Conservation (phyloP, 2,329 filamentous ascomycete species). For the Fusarium haematococcum region DNA sequence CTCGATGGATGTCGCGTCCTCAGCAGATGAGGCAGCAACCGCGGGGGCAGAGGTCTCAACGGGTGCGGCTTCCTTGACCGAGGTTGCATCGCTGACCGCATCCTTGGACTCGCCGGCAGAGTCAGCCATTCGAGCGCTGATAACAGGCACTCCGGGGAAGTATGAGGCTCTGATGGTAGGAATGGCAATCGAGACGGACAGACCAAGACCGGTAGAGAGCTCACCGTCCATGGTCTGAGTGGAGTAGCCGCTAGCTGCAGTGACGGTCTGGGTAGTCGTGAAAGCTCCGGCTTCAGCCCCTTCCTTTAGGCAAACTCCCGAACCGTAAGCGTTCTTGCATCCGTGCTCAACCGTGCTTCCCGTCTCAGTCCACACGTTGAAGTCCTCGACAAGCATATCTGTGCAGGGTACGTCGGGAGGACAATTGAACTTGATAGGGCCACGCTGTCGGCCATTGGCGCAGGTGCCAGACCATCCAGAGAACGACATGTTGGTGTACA, state of each 20-base stretch:
- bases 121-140: slow-evolving; percentile 25
- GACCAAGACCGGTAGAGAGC: slow-evolving; percentile 23
- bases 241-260: slow-evolving; percentile 9
- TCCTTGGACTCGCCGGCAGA: neutral
- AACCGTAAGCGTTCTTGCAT: slow-evolving; percentile 36
- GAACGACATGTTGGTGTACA: slow-evolving; percentile 38
- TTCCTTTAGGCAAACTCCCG: slow-evolving; percentile 28
- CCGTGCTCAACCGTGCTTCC: slow-evolving; percentile 27
- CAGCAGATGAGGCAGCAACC: neutral
- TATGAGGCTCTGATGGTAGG: slow-evolving; percentile 26
- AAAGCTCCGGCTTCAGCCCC: slow-evolving; percentile 14
- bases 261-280: slow-evolving; percentile 31
- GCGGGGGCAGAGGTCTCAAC: neutral
- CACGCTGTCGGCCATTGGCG: slow-evolving; percentile 28
- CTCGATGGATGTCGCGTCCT: neutral
- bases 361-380: slow-evolving; percentile 27
- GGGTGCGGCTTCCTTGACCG: neutral
- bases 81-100: neutral
- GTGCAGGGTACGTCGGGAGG: slow-evolving; percentile 30
- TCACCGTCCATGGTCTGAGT: slow-evolving; percentile 33
- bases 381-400: slow-evolving; percentile 34
- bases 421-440: slow-evolving; percentile 40
- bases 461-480: slow-evolving; percentile 39
- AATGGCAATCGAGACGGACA: slow-evolving; percentile 29
- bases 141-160: slow-evolving; percentile 31